A percentile compares a stretch with the other conserved stretches of the same genome.
phyloP scores from a whole-genome alignment of 176 grass and related monocot genomes.

The Musa acuminata region DNA sequence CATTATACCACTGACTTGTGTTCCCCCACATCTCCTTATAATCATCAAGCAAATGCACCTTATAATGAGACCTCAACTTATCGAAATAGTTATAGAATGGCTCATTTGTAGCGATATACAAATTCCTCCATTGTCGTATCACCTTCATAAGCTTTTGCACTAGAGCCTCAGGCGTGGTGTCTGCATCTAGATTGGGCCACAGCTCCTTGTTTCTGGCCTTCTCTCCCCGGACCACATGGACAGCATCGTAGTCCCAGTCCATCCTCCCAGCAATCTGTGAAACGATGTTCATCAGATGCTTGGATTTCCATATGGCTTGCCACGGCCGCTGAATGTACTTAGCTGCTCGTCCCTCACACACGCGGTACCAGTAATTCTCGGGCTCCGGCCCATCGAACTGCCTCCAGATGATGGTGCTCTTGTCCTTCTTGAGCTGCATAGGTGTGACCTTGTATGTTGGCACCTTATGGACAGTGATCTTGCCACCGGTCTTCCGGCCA shows the following conservation, averaged over 20 bases:
- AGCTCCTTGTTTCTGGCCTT: slow-evolving; percentile 66
- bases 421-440: slow-evolving; percentile 85
- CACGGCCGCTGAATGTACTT: slow-evolving; percentile 82
- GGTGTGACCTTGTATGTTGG: slow-evolving; percentile 72
- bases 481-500: slow-evolving; percentile 38
- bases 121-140: slow-evolving; percentile 43
- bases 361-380: slow-evolving; percentile 97
- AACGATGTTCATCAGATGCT: slow-evolving; percentile 90
- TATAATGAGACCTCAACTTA: slow-evolving; percentile 74
- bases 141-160: slow-evolving; percentile 51
- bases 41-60: slow-evolving; percentile 92
- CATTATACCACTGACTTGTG: slow-evolving; percentile 85
- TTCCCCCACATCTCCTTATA: slow-evolving; percentile 74
- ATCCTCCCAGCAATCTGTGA: slow-evolving; percentile 70
- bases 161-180: slow-evolving; percentile 64
- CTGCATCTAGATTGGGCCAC: slow-evolving; percentile 72
- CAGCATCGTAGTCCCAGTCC: slow-evolving; percentile 87
- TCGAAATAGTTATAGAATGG: slow-evolving; percentile 89
- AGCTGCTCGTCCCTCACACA: slow-evolving; percentile 72
- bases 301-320: slow-evolving; percentile 90
- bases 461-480: slow-evolving; percentile 71
- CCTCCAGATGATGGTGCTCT: slow-evolving; percentile 78
- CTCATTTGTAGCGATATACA: slow-evolving; percentile 91
- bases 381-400: slow-evolving; percentile 74
- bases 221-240: slow-evolving; percentile 77